Evolutionary conservation across 768 basidiomycete species (phyloP).

Genomic region (Auricularia sp.): DNA sequence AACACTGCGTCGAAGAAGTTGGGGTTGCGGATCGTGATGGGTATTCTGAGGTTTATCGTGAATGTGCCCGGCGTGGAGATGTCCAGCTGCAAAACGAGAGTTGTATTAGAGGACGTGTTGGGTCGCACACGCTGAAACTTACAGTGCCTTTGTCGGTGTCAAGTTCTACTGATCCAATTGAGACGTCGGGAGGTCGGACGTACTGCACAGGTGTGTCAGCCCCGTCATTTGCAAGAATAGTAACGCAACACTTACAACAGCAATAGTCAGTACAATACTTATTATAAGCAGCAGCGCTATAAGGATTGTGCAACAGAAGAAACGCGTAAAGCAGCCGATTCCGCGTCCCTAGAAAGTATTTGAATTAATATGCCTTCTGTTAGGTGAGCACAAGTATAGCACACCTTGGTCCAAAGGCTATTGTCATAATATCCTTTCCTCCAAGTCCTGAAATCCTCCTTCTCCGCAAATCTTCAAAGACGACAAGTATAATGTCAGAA

Average conservation of each 20-base stretch:
- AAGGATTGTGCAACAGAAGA: conserved; percentile 4
- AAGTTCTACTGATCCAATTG: background rate
- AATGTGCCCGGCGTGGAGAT: background rate
- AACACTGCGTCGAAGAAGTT: conserved; percentile 6
- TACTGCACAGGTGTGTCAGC: background rate
- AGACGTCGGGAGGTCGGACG: conserved; percentile 5
- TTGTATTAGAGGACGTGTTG: no score
- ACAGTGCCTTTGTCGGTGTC: background rate
- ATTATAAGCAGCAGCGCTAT: conserved; percentile 1
- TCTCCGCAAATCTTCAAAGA: background rate
- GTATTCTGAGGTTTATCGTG: conserved; percentile 1
- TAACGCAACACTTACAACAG: background rate
- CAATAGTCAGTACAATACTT: conserved; percentile 2
- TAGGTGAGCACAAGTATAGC: background rate
- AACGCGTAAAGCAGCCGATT: conserved; percentile 1
- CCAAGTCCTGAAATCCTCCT: background rate
- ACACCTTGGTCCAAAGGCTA: background rate
- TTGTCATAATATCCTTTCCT: background rate
- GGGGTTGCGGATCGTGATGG: conserved; percentile 3
- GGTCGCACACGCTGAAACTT: background rate
- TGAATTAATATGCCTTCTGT: background rate
- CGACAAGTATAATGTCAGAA: background rate
- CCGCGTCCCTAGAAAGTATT: background rate
- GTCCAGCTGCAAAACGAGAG: background rate
- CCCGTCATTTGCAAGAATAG: background rate